Evolutionary conservation across 805 yeast genomes (phyloP).

Genomic region (Nakazawaea siamensis): DNA sequence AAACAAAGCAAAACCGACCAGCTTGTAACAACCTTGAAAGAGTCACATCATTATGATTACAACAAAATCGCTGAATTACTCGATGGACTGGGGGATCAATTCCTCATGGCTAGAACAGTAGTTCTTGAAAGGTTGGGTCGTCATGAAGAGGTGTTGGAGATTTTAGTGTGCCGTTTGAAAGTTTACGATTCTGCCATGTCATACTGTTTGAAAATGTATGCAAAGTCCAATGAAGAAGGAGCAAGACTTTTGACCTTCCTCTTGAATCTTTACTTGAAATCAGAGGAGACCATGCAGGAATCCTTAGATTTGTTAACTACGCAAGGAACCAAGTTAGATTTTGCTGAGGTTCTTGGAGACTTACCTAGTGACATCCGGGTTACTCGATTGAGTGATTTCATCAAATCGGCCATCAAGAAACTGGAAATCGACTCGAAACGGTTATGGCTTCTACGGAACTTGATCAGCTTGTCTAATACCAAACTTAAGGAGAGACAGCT

Average conservation of each 20-base stretch:
- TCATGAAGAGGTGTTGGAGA: constrained; percentile 55
- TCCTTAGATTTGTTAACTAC: constrained; percentile 32
- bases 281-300: not conserved
- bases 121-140: constrained; percentile 52
- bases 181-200: constrained; percentile 51
- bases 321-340: constrained; percentile 32
- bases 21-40: constrained; percentile 25
- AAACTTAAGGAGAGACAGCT: constrained; percentile 36
- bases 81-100: constrained; percentile 12
- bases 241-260: constrained; percentile 46
- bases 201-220: constrained; percentile 47
- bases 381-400: constrained; percentile 29
- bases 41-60: constrained; percentile 30
- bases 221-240: constrained; percentile 19
- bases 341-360: constrained; percentile 31
- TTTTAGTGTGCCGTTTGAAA: constrained; percentile 47
- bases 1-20: constrained; percentile 16
- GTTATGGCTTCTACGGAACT: constrained; percentile 33
- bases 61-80: constrained; percentile 28
- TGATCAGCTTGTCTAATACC: constrained; percentile 46
- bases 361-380: constrained; percentile 47
- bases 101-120: constrained; percentile 41
- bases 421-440: constrained; percentile 31
- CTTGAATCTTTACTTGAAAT: constrained; percentile 24
- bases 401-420: constrained; percentile 35